Conservation (phyloP, 2,329 filamentous ascomycete species). For the Cryphonectria carpinicola region DNA sequence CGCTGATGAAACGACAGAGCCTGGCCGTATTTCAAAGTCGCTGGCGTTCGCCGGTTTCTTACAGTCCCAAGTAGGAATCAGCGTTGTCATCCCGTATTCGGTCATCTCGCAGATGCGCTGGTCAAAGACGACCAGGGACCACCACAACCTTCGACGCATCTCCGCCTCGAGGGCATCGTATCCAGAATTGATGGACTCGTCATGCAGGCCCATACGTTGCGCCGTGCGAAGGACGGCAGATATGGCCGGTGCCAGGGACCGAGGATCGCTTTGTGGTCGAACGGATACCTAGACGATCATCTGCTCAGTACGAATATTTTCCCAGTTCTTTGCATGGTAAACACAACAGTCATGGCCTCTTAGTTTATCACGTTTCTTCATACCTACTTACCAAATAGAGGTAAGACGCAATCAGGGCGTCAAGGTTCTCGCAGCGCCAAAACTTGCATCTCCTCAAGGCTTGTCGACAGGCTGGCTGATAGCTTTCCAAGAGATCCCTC, state of each 20-base stretch:
- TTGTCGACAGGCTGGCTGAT: conserved; percentile 54
- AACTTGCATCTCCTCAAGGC: conserved; percentile 57
- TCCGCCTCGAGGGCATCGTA: conserved; percentile 54
- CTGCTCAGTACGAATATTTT: not conserved
- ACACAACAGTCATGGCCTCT: no score
- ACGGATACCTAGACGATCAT: conserved; percentile 49
- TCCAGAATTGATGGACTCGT: conserved; percentile 43
- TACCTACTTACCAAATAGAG: conserved; percentile 55
- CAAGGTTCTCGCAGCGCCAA: conserved; percentile 52
- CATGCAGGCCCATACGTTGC: conserved; percentile 58
- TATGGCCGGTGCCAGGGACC: conserved; percentile 56
- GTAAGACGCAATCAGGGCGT: conserved; percentile 59
- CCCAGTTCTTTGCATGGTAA: not conserved
- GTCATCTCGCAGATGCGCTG: conserved; percentile 57
- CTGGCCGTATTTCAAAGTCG: conserved; percentile 49
- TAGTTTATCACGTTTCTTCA: no score
- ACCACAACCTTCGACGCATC: conserved; percentile 65
- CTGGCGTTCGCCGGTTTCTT: conserved; percentile 47
- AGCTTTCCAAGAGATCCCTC: conserved; percentile 45
- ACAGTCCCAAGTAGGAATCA: conserved; percentile 48
- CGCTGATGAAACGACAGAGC: conserved; percentile 42
- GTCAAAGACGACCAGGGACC: conserved; percentile 62
- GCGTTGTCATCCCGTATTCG: conserved; percentile 38
- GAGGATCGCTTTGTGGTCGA: conserved; percentile 47
- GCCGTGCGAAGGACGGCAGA: conserved; percentile 61